phyloP scores from a whole-genome alignment of 768 basidiomycete species.

The Panus rudis region DNA sequence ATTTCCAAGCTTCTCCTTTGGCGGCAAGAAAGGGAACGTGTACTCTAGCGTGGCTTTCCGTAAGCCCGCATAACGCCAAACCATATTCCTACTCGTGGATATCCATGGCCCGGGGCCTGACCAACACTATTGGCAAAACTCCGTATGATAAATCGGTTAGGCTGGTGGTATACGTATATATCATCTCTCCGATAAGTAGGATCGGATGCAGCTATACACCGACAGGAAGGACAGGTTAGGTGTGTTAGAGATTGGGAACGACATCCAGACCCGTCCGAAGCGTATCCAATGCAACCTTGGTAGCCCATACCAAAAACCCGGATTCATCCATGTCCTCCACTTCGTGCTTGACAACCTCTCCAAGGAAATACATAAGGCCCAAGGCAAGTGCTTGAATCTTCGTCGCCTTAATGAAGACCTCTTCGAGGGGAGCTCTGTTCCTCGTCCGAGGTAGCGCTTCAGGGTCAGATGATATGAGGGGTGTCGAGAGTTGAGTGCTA shows the following conservation, averaged over 20 bases:
- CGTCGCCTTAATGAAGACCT: slow-evolving; percentile 71
- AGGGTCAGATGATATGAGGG: slow-evolving; percentile 39
- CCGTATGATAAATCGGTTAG: background rate
- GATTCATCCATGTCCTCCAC: slow-evolving; percentile 29
- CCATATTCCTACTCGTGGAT: background rate
- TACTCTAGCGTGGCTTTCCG: slow-evolving; percentile 70
- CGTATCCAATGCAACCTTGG: slow-evolving; percentile 60
- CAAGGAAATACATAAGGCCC: slow-evolving; percentile 71
- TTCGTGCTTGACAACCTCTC: slow-evolving; percentile 32
- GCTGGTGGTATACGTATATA: background rate
- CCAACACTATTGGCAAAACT: too few relatives aligned
- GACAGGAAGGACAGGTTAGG: background rate
- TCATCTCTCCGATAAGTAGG: background rate
- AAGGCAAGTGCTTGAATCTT: slow-evolving; percentile 59
- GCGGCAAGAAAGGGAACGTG: slow-evolving; percentile 67
- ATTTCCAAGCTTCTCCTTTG: slow-evolving; percentile 69
- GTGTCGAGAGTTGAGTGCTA: slow-evolving; percentile 68
- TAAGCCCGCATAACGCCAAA: slow-evolving; percentile 22
- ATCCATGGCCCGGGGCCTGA: too few relatives aligned
- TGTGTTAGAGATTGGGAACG: slow-evolving; percentile 27
- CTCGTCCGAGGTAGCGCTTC: slow-evolving; percentile 35
- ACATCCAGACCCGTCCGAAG: slow-evolving; percentile 58
- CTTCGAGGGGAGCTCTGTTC: slow-evolving; percentile 60
- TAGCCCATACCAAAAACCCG: slow-evolving; percentile 57
- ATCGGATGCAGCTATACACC: background rate